Evolutionary conservation across 331 rosid genomes (phyloP), one percentile per base, ranked within the genome.

Genomic region (Prunus yedoensis): DNA sequence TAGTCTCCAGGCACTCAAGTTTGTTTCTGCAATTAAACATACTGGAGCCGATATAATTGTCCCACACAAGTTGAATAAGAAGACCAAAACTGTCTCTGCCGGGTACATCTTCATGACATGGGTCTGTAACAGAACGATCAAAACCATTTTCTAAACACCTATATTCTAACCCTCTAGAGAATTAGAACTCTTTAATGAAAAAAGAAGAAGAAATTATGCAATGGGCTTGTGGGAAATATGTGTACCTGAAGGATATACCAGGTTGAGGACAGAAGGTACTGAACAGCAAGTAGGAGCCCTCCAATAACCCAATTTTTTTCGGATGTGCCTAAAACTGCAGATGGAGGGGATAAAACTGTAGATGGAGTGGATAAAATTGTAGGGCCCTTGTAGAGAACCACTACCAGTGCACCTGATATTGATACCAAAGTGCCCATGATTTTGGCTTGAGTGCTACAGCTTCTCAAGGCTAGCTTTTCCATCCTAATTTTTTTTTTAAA

Each of bases 231-330:
- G 41, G 41, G 8, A 35, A 35, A 35, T 35, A 35, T 35, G 41
- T 43, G 14, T 75, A 86, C 97, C 91, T 87, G 96, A 78, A 90
- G 38, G 50, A 90, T 92, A 74, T 82, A 87, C 91, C 91, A 88
- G 9, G 77, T 61, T 70, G 97, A 83, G 79, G 38, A 6, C 8
- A 92, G 58, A 64, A 92, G 75, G 74, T 11, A 82, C 58, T 82
- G 78, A 21, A 71, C 47, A 70, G 76, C 81, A 49, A 90, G 77
- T 43, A 91, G 80, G 17, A 80, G 74, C 70, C 93, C 89, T 43
- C 96, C 96, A 21, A 84, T 56, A 32, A 83, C 47, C 97, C 96
- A 87, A 59, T 89, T 81, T 2, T 64, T 17, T 56, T 77, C 70
- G 51, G 83, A 47, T 41, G 87, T 61, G 65, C 58, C 57, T n/a